phyloP scores from a whole-genome alignment of 768 basidiomycete species.

The Pleurotus cornucopiae region DNA sequence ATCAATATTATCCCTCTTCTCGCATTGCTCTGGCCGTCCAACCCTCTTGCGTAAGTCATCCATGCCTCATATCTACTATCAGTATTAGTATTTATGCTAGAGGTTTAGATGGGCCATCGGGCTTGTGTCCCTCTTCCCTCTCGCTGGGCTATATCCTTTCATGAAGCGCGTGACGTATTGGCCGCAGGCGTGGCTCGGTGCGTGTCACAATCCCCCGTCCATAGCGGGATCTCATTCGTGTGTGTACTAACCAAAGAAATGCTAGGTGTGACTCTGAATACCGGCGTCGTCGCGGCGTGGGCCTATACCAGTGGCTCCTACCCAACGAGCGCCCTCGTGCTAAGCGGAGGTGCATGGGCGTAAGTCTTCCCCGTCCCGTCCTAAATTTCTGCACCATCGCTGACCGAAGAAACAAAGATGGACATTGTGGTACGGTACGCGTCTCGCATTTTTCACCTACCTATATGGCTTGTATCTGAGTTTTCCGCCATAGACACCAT shows the following conservation, averaged over 20 bases:
- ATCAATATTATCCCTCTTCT: not conserved
- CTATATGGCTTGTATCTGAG: slow-evolving; percentile 14
- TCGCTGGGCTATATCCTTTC: slow-evolving; percentile 18
- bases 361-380: not conserved
- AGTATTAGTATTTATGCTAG: not conserved
- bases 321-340: slow-evolving; percentile 11
- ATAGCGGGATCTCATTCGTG: not conserved
- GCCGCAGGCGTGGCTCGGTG: slow-evolving; percentile 22
- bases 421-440: not conserved
- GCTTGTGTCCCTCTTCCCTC: slow-evolving; percentile 8
- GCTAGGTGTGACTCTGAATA: slow-evolving; percentile 17
- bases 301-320: slow-evolving; percentile 14
- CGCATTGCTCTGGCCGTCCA: not conserved
- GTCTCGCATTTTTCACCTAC: no score
- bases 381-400: not conserved
- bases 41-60: not conserved
- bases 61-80: not conserved
- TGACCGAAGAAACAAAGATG: not conserved
- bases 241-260: not conserved
- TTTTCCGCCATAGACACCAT: slow-evolving; percentile 38
- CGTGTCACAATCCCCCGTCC: not conserved
- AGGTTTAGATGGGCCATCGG: not conserved
- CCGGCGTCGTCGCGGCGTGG: slow-evolving; percentile 18
- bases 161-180: slow-evolving; percentile 23
- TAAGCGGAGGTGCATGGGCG: not conserved